A percentile compares a stretch with the other conserved stretches of the same genome.
Evolutionary conservation across 257 asterid genomes (phyloP).

Genomic region (Datura wrightii): DNA sequence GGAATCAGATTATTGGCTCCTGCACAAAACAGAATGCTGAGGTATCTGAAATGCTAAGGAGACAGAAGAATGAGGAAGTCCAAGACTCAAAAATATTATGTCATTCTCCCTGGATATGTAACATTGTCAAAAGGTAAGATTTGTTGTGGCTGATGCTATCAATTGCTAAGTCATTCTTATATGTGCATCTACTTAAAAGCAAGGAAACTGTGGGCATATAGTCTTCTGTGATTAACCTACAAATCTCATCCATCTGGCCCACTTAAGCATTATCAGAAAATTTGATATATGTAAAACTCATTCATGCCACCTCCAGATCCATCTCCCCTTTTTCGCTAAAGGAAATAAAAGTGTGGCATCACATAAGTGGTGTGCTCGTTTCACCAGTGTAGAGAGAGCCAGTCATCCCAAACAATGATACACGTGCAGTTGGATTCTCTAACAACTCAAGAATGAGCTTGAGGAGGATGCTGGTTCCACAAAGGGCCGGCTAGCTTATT

Average conservation of each 20-base stretch:
- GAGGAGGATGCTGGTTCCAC: background rate
- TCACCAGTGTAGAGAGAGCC: background rate
- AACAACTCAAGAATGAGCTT: background rate
- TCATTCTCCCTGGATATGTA: background rate
- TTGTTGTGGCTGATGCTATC: background rate
- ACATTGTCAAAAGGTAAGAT: background rate
- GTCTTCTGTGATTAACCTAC: too few relatives aligned
- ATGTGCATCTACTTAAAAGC: too few relatives aligned
- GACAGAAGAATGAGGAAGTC: background rate
- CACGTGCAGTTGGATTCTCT: background rate
- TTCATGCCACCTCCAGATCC: too few relatives aligned
- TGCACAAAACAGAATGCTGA: conserved; percentile 38
- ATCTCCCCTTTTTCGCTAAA: too few relatives aligned
- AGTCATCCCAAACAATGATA: background rate
- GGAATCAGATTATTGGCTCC: conserved; percentile 98
- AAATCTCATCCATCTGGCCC: too few relatives aligned
- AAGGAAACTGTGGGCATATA: too few relatives aligned
- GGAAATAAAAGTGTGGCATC: background rate
- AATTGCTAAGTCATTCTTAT: background rate
- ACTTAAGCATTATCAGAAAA: too few relatives aligned
- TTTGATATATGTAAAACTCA: too few relatives aligned
- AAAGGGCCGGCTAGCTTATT: background rate
- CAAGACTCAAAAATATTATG: background rate
- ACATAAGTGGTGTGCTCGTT: background rate
- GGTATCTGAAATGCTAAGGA: conserved; percentile 15